Conservation (phyloP, 352 stramenopile genomes). For the Globisporangium polare region DNA sequence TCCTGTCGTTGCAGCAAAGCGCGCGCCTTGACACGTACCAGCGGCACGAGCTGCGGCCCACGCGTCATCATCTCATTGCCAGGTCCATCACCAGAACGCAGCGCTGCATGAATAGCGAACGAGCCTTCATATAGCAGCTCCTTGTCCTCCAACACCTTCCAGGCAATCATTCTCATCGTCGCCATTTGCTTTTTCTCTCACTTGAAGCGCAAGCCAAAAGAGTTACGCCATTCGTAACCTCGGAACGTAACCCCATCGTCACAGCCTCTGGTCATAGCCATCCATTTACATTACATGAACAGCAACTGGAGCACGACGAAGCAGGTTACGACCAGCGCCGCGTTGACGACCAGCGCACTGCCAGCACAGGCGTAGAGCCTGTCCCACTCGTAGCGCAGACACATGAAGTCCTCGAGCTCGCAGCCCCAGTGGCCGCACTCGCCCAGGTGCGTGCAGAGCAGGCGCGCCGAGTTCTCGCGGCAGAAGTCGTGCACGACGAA, state of each 20-base stretch:
- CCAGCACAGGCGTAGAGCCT: slow-evolving; percentile 49
- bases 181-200: neutral
- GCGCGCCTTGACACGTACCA: slow-evolving; percentile 4
- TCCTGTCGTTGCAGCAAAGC: slow-evolving; percentile 1
- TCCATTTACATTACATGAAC: slow-evolving; percentile 15
- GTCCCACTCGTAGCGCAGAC: slow-evolving; percentile 88
- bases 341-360: slow-evolving; percentile 7
- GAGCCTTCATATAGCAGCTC: slow-evolving; percentile 18
- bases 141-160: slow-evolving; percentile 30
- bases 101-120: slow-evolving; percentile 17
- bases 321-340: slow-evolving; percentile 14
- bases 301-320: slow-evolving; percentile 17
- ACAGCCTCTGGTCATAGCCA: slow-evolving; percentile 2
- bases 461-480: slow-evolving; percentile 67
- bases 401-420: slow-evolving; percentile 88
- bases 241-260: slow-evolving; percentile 10
- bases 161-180: slow-evolving; percentile 20
- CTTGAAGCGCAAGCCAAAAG: neutral
- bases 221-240: neutral
- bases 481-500: slow-evolving; percentile 76
- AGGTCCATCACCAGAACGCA: slow-evolving; percentile 1
- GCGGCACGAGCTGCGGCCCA: slow-evolving; percentile 1
- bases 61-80: neutral
- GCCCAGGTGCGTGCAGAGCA: slow-evolving; percentile 83
- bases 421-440: slow-evolving; percentile 89